Percentiles rank a stretch among this genome's conserved stretches.
Conservation (phyloP, 345 rosid genomes). For the Hibiscus tridactylites region DNA sequence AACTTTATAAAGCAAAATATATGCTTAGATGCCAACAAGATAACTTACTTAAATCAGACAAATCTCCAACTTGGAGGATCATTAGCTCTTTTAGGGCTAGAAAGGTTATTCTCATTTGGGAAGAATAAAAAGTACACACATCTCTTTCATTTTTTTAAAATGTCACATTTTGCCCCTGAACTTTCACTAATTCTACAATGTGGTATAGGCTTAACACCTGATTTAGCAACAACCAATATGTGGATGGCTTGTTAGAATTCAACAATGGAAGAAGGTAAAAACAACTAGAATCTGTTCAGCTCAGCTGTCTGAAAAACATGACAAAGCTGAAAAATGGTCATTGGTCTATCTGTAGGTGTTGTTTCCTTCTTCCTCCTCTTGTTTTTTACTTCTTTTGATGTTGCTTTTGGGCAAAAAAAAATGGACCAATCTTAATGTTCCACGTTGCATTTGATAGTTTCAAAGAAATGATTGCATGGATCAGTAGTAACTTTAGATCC, state of each 20-base stretch:
- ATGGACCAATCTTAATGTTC: conserved; percentile 18
- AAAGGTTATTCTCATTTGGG: neutral
- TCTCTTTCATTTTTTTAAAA: too few relatives aligned
- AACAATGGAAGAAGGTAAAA: neutral
- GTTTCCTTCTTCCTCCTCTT: too few relatives aligned
- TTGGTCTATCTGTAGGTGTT: neutral
- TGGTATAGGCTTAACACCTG: too few relatives aligned
- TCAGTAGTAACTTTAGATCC: neutral
- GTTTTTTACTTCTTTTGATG: too few relatives aligned
- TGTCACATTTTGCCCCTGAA: neutral
- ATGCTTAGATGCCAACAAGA: too few relatives aligned
- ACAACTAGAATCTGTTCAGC: neutral
- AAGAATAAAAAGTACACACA: too few relatives aligned
- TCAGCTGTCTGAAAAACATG: neutral
- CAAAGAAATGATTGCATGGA: conserved; percentile 8
- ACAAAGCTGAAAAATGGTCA: neutral
- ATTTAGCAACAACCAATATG: too few relatives aligned
- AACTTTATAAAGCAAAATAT: too few relatives aligned
- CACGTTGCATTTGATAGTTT: conserved; percentile 7
- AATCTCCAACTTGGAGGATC: neutral
- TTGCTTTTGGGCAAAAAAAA: neutral
- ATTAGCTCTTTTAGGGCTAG: neutral
- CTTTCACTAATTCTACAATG: too few relatives aligned
- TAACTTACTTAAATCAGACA: too few relatives aligned
- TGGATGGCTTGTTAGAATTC: neutral